These are phyloP conservation scores for Haberlea rhodopensis DNA, from an alignment of 257 asterid genomes.

Conservation along the genomic window DNA sequence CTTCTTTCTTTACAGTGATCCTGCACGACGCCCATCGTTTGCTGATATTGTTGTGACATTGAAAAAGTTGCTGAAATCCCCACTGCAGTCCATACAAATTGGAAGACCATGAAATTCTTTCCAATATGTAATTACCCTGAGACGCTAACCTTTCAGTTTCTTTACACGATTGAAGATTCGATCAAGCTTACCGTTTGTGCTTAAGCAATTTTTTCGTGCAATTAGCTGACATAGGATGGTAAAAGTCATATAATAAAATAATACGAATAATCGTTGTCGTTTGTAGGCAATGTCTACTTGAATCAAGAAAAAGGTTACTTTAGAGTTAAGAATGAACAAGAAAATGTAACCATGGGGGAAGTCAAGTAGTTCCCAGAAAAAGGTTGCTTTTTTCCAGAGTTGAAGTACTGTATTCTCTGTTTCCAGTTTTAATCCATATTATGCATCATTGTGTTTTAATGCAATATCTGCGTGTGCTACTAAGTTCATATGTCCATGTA, in stretches of 20 bases:
- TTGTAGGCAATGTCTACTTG: background rate
- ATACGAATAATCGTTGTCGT: background rate
- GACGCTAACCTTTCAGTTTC: background rate
- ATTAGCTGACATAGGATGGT: background rate
- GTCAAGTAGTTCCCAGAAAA: no score
- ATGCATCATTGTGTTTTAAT: no score
- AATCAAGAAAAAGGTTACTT: background rate
- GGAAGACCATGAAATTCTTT: constrained; percentile 38
- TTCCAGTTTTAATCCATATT: no score
- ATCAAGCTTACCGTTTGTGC: background rate
- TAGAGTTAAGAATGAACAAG: background rate
- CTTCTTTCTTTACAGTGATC: constrained; percentile 50
- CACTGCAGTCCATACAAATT: constrained; percentile 67
- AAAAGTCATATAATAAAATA: background rate
- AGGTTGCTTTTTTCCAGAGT: no score
- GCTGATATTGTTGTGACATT: constrained; percentile 57
- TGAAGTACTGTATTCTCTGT: no score
- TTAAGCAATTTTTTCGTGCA: background rate
- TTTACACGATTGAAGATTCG: background rate
- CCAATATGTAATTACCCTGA: background rate
- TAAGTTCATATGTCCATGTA: no score
- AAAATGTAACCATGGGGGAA: no score
- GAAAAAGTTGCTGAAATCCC: constrained; percentile 86
- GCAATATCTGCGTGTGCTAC: no score
- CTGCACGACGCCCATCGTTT: constrained; percentile 69